phyloP scores from a whole-genome alignment of 805 yeast genomes.

The Nakazawaea ernobii region DNA sequence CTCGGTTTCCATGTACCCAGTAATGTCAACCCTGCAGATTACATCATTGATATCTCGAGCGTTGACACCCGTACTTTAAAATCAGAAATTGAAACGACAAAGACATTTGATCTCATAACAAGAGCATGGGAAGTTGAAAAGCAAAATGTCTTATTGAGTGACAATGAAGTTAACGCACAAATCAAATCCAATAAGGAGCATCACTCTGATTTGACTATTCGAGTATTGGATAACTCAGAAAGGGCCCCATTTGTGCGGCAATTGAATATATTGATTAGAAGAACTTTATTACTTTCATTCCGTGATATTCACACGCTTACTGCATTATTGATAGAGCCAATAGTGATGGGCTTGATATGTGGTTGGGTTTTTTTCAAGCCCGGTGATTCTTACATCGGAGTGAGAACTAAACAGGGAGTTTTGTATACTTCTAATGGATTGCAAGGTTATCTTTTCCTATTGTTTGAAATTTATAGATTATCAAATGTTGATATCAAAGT shows the following conservation, averaged over 20 bases:
- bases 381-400: constrained; percentile 52
- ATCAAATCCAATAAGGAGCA: constrained; percentile 6
- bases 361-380: constrained; percentile 80
- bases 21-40: constrained; percentile 58
- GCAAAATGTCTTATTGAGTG: constrained; percentile 14
- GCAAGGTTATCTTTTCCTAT: constrained; percentile 48
- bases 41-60: constrained; percentile 50
- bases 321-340: constrained; percentile 33
- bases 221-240: constrained; percentile 19
- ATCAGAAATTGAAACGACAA: constrained; percentile 27
- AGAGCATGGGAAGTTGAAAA: constrained; percentile 29
- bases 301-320: constrained; percentile 48
- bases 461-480: constrained; percentile 55
- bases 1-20: constrained; percentile 41
- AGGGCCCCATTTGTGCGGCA: constrained; percentile 39
- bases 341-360: constrained; percentile 50
- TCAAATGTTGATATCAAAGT: constrained; percentile 49
- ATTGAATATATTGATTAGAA: constrained; percentile 33
- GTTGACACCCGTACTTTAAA: constrained; percentile 40
- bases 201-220: not conserved
- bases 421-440: constrained; percentile 47
- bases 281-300: constrained; percentile 39
- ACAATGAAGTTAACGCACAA: constrained; percentile 6
- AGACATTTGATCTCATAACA: constrained; percentile 28
- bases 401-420: constrained; percentile 51